phyloP scores from a whole-genome alignment of 1,284 basidiomycete genomes.

The Cronartium ribicola region DNA sequence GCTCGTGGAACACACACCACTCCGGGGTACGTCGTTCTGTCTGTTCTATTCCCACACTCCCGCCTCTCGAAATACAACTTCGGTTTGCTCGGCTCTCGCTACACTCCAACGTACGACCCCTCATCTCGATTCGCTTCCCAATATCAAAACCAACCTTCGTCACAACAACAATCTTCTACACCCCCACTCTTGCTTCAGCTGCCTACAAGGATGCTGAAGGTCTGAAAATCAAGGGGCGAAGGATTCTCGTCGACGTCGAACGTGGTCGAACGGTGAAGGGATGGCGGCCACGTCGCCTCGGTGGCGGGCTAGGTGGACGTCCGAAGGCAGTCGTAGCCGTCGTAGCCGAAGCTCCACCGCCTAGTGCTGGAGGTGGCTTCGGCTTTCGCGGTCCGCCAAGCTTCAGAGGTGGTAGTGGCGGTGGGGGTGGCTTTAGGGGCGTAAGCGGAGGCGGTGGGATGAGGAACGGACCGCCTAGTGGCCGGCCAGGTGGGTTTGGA shows the following conservation, averaged over 20 bases:
- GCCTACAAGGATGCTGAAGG: conserved; percentile 99
- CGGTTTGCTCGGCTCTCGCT: conserved; percentile 5
- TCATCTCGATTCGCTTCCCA: not conserved
- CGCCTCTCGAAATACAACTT: not conserved
- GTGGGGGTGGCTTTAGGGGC: conserved; percentile 55
- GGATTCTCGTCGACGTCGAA: conserved; percentile 95
- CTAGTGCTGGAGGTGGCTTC: conserved; percentile 43
- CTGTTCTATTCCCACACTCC: conserved; percentile 16
- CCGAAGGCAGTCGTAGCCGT: conserved; percentile 66
- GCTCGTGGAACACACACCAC: not conserved
- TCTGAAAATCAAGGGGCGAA: conserved; percentile 87
- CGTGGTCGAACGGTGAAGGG: conserved; percentile 94
- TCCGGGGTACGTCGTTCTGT: not conserved
- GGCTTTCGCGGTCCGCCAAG: conserved; percentile 44
- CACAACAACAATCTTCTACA: not conserved
- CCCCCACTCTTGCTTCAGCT: conserved; percentile 57
- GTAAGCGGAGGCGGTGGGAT: conserved; percentile 49
- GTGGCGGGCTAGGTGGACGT: conserved; percentile 88
- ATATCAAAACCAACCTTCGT: not conserved
- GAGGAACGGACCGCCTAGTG: conserved; percentile 44
- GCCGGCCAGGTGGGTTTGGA: conserved; percentile 31
- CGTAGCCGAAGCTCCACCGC: conserved; percentile 14
- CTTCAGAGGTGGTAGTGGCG: conserved; percentile 50
- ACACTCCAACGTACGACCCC: not conserved
- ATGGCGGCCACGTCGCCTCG: conserved; percentile 93